Percentiles rank a stretch among this genome's conserved stretches.
phyloP scores from a whole-genome alignment of 495 filamentous ascomycete species.

The Pseudomonodictys pantanalensis region DNA sequence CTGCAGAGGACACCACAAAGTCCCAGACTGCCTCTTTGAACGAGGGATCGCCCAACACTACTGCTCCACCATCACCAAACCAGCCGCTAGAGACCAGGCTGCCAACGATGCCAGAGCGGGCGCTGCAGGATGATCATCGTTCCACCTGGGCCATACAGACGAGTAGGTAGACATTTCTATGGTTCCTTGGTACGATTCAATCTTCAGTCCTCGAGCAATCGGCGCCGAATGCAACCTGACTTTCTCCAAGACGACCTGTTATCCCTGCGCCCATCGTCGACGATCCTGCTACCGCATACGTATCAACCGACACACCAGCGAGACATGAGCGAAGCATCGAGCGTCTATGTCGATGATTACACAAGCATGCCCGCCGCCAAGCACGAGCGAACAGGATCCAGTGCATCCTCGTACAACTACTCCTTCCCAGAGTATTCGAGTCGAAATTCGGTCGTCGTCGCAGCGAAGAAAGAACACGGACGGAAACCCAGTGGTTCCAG shows the following conservation, averaged over 20 bases:
- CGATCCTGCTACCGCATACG: constrained; percentile 13
- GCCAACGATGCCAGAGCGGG: constrained; percentile 17
- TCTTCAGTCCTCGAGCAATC: neutral
- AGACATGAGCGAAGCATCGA: constrained; percentile 27
- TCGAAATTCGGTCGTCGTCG: constrained; percentile 13
- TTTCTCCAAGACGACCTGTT: constrained; percentile 11
- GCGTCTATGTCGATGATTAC: constrained; percentile 26
- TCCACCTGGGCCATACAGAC: constrained; percentile 8
- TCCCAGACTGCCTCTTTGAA: constrained; percentile 24
- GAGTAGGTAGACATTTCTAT: constrained; percentile 31
- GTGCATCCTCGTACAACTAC: constrained; percentile 21
- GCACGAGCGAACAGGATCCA: constrained; percentile 11
- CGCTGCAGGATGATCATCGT: constrained; percentile 6
- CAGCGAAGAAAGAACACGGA: neutral
- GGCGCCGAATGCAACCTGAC: constrained; percentile 8
- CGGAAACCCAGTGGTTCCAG: constrained; percentile 5
- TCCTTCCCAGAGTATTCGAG: constrained; percentile 10
- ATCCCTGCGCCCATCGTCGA: constrained; percentile 3
- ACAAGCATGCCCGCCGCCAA: neutral
- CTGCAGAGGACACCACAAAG: constrained; percentile 3
- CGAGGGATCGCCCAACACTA: constrained; percentile 10
- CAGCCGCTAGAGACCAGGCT: constrained; percentile 4
- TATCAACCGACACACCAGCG: constrained; percentile 28
- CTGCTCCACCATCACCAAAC: constrained; percentile 16
- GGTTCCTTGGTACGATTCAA: constrained; percentile 16